Evolutionary conservation across 1,284 basidiomycete genomes (phyloP), one percentile per base, ranked within the genome.

Genomic region (Vanrija humicola): DNA sequence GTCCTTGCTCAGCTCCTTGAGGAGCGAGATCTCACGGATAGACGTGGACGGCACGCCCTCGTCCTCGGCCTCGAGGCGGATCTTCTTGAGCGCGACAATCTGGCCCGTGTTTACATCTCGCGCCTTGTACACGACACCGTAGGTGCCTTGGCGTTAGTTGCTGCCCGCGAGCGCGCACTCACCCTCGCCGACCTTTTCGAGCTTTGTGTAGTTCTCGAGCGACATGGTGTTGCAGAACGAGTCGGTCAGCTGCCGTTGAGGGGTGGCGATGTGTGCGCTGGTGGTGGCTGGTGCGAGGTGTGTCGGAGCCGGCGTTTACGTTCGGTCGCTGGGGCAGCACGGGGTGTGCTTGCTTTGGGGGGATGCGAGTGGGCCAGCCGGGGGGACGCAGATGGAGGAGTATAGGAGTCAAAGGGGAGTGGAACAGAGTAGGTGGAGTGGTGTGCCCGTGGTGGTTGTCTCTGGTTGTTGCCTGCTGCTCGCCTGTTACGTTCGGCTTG

Each of bases 41-140:
- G 95, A 94, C 12, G 96, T 98, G 62, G 88, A 91, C 6, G 95
- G 95, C 16, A 98, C 94, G 43, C 95, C 95, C 73, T 98, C 76
- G 58, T 77, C 96, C 78, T 98, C 95, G 21, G 93, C 91, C 75
- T 98, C 96, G 29, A 98, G 84, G 46, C 95, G 82, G 72, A 98
- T 98, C 82, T 98, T 98, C 84, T 99, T 99, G 70, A 94, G 81
- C 46, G 93, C 93, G 54, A 94, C 94, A 67, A 90, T 87, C 68
- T 84, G 78, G 71, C 88, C 87, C 7, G 83, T 88, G 46, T 78
- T 82, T 63, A 85, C 77, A 69, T 94, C 90, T 64, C 84, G 83
- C 43, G 90, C 90, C 77, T 93, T 93, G 83, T 98, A 98, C 18
- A 98, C 95, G 53, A 98, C 95, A 62, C 96, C 96, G 68, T 98